These are phyloP conservation scores for Aspergillus felis DNA, from an alignment of 2,329 filamentous ascomycete species.

Conservation along the genomic window DNA sequence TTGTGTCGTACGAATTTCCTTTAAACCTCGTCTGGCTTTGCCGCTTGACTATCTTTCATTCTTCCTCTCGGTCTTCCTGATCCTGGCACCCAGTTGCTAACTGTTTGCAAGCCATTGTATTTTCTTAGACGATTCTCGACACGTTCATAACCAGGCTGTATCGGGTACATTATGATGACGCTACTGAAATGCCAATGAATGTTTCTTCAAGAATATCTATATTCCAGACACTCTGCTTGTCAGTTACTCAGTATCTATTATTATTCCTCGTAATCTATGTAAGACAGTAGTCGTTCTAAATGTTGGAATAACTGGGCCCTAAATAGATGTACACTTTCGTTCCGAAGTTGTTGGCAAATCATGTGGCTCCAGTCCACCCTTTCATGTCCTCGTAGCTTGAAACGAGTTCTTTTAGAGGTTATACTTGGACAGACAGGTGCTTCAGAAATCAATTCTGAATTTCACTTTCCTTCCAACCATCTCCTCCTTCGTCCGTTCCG, in stretches of 20 bases:
- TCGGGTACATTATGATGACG: constrained; percentile 13
- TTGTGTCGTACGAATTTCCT: background rate
- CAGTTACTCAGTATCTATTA: background rate
- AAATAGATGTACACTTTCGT: background rate
- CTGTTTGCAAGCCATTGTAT: constrained; percentile 6
- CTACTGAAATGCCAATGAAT: constrained; percentile 5
- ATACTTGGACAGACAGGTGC: background rate
- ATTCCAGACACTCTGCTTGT: constrained; percentile 17
- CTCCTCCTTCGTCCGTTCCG: constrained; percentile 45
- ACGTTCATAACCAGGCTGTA: constrained; percentile 14
- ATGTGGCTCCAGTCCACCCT: background rate
- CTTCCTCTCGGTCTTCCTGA: constrained; percentile 4
- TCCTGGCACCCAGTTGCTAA: background rate
- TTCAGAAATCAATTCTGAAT: constrained; percentile 53
- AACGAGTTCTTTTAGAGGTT: background rate
- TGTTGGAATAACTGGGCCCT: background rate
- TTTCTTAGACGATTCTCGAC: constrained; percentile 12
- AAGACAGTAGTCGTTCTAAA: background rate
- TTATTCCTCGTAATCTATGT: background rate
- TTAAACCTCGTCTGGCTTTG: background rate
- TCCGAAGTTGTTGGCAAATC: background rate
- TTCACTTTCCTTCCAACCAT: constrained; percentile 66
- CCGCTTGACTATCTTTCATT: constrained; percentile 5
- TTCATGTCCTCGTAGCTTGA: background rate
- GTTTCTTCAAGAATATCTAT: constrained; percentile 5